Base-by-base conservation (phyloP, 768 basidiomycete species). In the Russula ochroleuca region DNA sequence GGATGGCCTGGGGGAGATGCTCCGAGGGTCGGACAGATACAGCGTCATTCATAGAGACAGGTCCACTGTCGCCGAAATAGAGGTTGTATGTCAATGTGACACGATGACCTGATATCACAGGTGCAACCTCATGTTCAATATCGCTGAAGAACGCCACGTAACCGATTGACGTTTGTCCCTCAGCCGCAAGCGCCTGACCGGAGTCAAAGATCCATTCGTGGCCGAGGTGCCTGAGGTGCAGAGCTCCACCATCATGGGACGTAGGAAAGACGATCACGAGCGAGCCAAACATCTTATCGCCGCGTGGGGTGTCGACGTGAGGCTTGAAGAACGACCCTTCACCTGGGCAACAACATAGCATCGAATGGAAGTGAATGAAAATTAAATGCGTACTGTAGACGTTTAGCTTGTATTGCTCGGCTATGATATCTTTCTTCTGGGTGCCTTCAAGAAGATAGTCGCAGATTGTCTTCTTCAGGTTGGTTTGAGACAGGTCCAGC, bases 51-150 rank as follows among this genome's bases (percentile, higher is more conserved):
- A 3, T 25, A 41, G 35, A 45, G 28, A 31, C 5, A 15, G 19
- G 6, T 23, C n/a, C 43, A 3, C 14, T 4, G 9, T 68, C 62
- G 43, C 54, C 57, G 48, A 66, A 71, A 62, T 75, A 73, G n/a
- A 80, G 74, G 64, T 79, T 80, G 68, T 78, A 80, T 0, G 81
- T 78, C 52, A 83, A 50, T 5, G 78, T 41, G 41, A 41, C 73
- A 1, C 82, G 76, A 40, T 76, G 69, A 0, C 81, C 41, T 0
- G 75, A 72, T 5, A 19, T 19, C 17, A 41, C 41, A 2, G 41
- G 41, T 41, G 41, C 17, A 19, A 41, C 19, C 0, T 19, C 41
- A 6, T 41, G 41, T 15, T 41, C 41, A 15, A 19, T 19, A 8
- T 41, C 19, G 19, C 19, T 41, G 69, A 73, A 78, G 65, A 82